Evolutionary conservation across 345 rosid species (phyloP).

Genomic region (Rhodamnia argentea): DNA sequence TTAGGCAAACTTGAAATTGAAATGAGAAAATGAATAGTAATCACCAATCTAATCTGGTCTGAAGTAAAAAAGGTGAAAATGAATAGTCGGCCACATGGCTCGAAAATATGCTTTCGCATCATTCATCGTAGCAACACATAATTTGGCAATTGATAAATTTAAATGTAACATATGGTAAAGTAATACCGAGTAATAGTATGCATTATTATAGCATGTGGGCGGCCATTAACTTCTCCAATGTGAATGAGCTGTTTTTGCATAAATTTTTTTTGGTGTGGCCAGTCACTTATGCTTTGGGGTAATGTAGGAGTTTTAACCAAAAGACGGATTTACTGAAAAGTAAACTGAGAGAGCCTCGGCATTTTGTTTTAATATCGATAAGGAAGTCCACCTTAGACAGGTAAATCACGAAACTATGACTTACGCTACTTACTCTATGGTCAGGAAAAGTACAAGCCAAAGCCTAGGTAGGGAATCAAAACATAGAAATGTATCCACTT

Average conservation of each 20-base stretch:
- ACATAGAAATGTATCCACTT: too few relatives aligned
- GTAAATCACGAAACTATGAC: too few relatives aligned
- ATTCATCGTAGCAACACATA: not conserved
- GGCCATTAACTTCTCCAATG: not conserved
- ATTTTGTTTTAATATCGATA: too few relatives aligned
- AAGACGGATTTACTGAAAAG: not conserved
- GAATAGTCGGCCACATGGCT: not conserved
- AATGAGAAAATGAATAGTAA: not conserved
- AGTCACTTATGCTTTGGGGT: not conserved
- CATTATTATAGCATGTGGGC: not conserved
- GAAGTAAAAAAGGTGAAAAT: not conserved
- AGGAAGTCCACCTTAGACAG: too few relatives aligned
- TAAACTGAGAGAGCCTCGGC: not conserved
- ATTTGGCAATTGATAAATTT: not conserved
- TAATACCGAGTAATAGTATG: not conserved
- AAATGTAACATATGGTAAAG: not conserved
- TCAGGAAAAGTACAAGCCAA: too few relatives aligned
- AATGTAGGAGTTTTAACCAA: accelerated
- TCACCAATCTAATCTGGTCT: not conserved
- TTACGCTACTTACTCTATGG: too few relatives aligned
- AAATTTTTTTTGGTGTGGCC: not conserved
- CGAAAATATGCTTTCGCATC: not conserved
- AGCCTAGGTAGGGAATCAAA: too few relatives aligned
- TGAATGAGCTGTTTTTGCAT: not conserved
- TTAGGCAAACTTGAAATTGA: not conserved